phyloP scores from a whole-genome alignment of 148 eudicot genomes.

The Amaranthus cruentus region DNA sequence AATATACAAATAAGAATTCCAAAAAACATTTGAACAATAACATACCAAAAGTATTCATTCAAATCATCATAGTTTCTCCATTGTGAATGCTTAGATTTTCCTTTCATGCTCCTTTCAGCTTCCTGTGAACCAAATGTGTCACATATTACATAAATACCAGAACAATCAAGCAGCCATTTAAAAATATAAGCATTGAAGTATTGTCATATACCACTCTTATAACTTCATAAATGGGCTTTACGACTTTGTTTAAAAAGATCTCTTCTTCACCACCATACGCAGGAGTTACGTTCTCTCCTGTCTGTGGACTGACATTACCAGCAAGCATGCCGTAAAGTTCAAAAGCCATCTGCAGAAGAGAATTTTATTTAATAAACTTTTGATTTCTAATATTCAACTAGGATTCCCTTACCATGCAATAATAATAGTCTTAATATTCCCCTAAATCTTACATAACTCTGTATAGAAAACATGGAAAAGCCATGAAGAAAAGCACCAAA shows the following conservation, averaged over 20 bases:
- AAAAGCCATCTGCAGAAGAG: constrained; percentile 68
- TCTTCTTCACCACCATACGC: constrained; percentile 95
- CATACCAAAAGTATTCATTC: constrained; percentile 92
- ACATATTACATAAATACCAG: neutral
- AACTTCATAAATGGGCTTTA: constrained; percentile 25
- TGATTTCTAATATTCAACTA: neutral
- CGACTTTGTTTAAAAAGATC: constrained; percentile 78
- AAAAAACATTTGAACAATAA: neutral
- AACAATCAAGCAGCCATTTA: neutral
- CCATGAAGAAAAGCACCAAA: no score
- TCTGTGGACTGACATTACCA: constrained; percentile 91
- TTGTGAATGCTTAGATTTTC: constrained; percentile 84
- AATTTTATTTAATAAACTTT: neutral
- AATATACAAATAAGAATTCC: neutral
- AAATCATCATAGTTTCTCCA: constrained; percentile 99
- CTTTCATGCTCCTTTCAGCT: constrained; percentile 74
- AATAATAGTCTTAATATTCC: neutral
- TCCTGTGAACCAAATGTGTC: constrained; percentile 42
- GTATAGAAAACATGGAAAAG: no score
- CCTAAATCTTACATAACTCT: neutral
- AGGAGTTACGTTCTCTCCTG: constrained; percentile 90
- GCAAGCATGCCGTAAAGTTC: constrained; percentile 94
- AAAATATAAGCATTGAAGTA: no score
- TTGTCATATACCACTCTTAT: neutral
- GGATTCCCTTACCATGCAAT: neutral